Conservation (phyloP, 306 rosid genomes). For the Cicer cuneatum region DNA sequence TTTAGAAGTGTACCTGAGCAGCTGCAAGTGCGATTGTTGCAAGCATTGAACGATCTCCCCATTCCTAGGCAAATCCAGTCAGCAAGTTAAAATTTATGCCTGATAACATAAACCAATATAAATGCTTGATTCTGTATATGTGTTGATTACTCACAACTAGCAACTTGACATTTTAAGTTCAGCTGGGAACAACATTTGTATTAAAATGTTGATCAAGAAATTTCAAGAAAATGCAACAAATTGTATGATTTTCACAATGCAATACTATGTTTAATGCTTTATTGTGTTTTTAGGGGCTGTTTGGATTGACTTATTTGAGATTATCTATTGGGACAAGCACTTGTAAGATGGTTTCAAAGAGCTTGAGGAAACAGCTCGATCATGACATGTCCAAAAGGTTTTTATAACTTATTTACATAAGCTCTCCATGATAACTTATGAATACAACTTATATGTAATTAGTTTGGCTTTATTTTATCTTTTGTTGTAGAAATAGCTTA, state of each 20-base stretch:
- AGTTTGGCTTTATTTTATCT: too few relatives aligned
- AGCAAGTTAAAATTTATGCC: slow-evolving; percentile 27
- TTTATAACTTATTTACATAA: too few relatives aligned
- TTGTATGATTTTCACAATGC: slow-evolving; percentile 36
- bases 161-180: slow-evolving; percentile 26
- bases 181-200: background rate
- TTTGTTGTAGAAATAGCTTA: too few relatives aligned
- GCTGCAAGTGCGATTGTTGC: slow-evolving; percentile 97
- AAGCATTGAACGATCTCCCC: slow-evolving; percentile 99
- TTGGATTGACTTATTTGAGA: too few relatives aligned
- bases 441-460: too few relatives aligned
- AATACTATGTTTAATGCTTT: background rate
- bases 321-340: too few relatives aligned
- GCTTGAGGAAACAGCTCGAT: too few relatives aligned
- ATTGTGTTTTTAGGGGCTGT: background rate
- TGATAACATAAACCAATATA: slow-evolving; percentile 22
- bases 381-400: too few relatives aligned
- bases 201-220: background rate
- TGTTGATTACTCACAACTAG: slow-evolving; percentile 22
- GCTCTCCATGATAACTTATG: too few relatives aligned
- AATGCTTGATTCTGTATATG: slow-evolving; percentile 14
- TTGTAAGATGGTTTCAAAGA: too few relatives aligned
- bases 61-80: slow-evolving; percentile 71
- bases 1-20: slow-evolving; percentile 76
- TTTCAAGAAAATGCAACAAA: slow-evolving; percentile 22